phyloP scores from a whole-genome alignment of 2,329 filamentous ascomycete genomes.

The Pseudomassariella vexata region DNA sequence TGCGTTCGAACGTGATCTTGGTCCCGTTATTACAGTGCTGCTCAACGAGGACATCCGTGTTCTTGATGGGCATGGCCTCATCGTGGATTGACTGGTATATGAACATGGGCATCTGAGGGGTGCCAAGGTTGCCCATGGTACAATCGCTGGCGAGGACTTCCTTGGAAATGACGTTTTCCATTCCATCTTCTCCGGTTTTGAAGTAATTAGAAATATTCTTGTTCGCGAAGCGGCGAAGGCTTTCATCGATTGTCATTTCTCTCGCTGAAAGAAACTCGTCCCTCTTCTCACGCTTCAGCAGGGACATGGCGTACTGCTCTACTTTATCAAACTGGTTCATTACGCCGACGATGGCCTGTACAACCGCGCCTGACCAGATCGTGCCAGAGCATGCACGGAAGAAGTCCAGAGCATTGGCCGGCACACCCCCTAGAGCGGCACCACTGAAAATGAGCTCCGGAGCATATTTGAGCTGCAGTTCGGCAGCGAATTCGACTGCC shows the following conservation, averaged over 20 bases:
- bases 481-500: conserved; percentile 45
- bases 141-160: conserved; percentile 15
- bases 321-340: conserved; percentile 25
- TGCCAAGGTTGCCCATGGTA: conserved; percentile 22
- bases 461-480: conserved; percentile 45
- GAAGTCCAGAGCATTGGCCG: conserved; percentile 32
- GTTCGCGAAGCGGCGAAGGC: conserved; percentile 10
- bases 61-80: conserved; percentile 30
- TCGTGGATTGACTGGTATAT: conserved; percentile 39
- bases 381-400: conserved; percentile 26
- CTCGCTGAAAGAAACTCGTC: conserved; percentile 16
- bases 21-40: conserved; percentile 32
- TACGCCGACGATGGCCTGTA: conserved; percentile 26
- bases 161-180: conserved; percentile 7
- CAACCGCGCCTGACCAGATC: conserved; percentile 24
- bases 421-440: conserved; percentile 41
- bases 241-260: conserved; percentile 11
- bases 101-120: conserved; percentile 35
- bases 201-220: conserved; percentile 24
- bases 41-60: conserved; percentile 33
- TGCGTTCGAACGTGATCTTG: conserved; percentile 34
- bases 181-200: conserved; percentile 16
- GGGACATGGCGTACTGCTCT: conserved; percentile 15
- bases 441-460: conserved; percentile 44
- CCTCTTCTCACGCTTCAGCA: conserved; percentile 14